Base-by-base conservation (phyloP, 352 stramenopile genomes). In the Globisporangium iwayamae region DNA sequence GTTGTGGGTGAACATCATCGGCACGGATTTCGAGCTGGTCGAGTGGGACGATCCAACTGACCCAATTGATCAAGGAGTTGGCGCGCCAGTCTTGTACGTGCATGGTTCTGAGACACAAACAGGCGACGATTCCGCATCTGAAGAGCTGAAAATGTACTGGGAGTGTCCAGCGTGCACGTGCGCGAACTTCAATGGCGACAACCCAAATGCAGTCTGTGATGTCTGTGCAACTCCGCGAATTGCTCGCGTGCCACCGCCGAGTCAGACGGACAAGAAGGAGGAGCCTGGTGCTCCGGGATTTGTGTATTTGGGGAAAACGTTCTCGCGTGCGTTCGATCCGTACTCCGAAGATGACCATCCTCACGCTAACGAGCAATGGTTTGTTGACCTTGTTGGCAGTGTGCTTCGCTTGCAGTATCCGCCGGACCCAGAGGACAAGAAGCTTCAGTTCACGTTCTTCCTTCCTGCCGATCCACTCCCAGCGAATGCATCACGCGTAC, bases 61-160 rank as follows among this genome's bases (percentile, higher is more conserved):
- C 39, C 60, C 78, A n/a, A 62, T 86, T n/a, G 82, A 95, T 43
- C 88, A 97, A 63, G 89, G 89, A 38, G 74, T 96, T 22, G 89
- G 84, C 11, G 79, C 78, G 54, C 87, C 89, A 3, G 65, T 67
- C n/a, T 47, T 80, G 13, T 90, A 83, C 63, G 60, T 79, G 4
- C 64, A 68, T 54, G 63, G 65, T 13, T 55, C 30, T 36, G 65
- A 56, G 30, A 46, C 30, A 3, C 54, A 64, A 18, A 25, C 47
- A 6, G 46, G 65, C 7, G 57, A 56, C 7, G 62, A 58, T 10
- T 65, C 71, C 8, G 56, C 72, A 22, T 34, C 66, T 28, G 63
- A 81, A 67, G 82, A 93, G 36, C 66, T 90, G 11, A 93, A 94
- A 61, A 94, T 96, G 86, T 96, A 94, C 61, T 96, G 87, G 87